Percentiles rank a stretch among this genome's conserved stretches.
phyloP scores from a whole-genome alignment of 1,284 basidiomycete species.

The Apiotrichum montevideense region DNA sequence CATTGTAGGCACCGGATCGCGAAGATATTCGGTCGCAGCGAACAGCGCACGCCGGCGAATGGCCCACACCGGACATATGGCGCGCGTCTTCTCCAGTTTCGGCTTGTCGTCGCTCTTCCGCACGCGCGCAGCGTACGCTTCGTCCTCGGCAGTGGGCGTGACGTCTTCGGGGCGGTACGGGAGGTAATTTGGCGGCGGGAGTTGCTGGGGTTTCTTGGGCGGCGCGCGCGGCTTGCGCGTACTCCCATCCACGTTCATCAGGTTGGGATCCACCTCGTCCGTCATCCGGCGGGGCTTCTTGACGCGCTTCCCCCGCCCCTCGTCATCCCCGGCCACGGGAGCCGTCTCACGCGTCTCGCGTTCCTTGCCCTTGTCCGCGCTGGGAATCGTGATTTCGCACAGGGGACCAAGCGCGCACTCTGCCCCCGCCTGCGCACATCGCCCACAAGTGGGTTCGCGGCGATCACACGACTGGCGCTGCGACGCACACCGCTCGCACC shows the following conservation, averaged over 20 bases:
- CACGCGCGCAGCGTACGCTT: slow-evolving; percentile 21
- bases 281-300: slow-evolving; percentile 30
- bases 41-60: slow-evolving; percentile 28
- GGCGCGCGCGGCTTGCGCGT: neutral
- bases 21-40: slow-evolving; percentile 30
- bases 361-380: no score
- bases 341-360: neutral
- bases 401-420: no score
- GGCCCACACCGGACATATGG: slow-evolving; percentile 38
- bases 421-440: no score
- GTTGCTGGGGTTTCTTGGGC: neutral
- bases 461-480: no score
- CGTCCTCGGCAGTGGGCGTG: slow-evolving; percentile 17
- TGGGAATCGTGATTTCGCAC: no score
- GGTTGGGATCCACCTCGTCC: slow-evolving; percentile 25
- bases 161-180: slow-evolving; percentile 10
- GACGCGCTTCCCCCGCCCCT: slow-evolving; percentile 22
- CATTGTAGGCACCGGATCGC: slow-evolving; percentile 23
- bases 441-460: no score
- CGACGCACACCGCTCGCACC: no score
- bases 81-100: slow-evolving; percentile 7
- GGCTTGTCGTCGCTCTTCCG: slow-evolving; percentile 20
- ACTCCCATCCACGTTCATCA: slow-evolving; percentile 17
- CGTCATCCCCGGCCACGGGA: neutral
- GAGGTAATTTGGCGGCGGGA: neutral